These are phyloP conservation scores for Trichocladium antarcticum DNA, from an alignment of 495 filamentous ascomycete species.

Conservation along the genomic window DNA sequence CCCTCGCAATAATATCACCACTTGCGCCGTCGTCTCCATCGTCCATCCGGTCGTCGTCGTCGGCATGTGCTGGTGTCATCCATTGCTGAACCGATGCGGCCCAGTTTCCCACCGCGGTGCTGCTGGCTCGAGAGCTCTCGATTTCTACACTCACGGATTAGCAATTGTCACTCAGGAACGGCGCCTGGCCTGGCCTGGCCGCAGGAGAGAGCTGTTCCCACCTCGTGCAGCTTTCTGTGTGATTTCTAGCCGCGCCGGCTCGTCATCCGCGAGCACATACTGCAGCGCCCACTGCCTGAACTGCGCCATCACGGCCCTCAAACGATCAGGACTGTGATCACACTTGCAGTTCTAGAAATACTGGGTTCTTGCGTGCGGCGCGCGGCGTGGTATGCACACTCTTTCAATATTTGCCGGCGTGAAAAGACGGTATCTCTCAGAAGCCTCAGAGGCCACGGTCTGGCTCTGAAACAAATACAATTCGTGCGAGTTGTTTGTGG, in stretches of 20 bases:
- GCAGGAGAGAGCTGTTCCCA: too few relatives aligned
- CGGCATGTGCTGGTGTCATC: constrained; percentile 27
- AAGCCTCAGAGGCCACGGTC: too few relatives aligned
- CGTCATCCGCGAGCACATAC: constrained; percentile 39
- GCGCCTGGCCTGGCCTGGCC: too few relatives aligned
- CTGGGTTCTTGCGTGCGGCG: too few relatives aligned
- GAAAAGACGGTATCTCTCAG: too few relatives aligned
- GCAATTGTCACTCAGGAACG: background rate
- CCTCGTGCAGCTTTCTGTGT: constrained; percentile 33
- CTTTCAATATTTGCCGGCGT: too few relatives aligned
- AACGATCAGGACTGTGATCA: too few relatives aligned
- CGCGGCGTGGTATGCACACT: too few relatives aligned
- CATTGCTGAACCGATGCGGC: constrained; percentile 39
- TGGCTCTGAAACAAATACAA: too few relatives aligned
- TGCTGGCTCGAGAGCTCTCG: constrained; percentile 32
- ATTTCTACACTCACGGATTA: constrained; percentile 22
- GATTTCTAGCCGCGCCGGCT: constrained; percentile 24
- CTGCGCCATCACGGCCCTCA: constrained; percentile 29
- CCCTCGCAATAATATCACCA: constrained; percentile 34
- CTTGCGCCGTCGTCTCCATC: constrained; percentile 26
- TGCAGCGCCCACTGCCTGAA: constrained; percentile 39
- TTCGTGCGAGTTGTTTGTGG: too few relatives aligned
- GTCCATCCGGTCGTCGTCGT: constrained; percentile 21
- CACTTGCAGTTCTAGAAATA: too few relatives aligned
- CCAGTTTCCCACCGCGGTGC: constrained; percentile 37